Evolutionary conservation across 495 filamentous ascomycete genomes (phyloP).

Genomic region (Penicillium cataractarum): DNA sequence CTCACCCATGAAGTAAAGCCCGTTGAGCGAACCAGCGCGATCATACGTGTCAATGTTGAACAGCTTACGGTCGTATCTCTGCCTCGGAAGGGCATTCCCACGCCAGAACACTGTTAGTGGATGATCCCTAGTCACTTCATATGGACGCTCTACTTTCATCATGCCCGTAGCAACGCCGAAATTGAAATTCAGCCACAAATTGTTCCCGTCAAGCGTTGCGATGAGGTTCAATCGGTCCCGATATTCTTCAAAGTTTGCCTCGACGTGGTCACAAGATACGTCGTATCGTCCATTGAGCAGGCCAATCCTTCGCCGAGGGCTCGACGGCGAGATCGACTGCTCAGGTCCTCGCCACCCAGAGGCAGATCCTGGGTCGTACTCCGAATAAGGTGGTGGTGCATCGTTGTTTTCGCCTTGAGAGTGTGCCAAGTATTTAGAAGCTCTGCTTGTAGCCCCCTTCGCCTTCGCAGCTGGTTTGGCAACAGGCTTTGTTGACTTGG

Average conservation of each 20-base stretch:
- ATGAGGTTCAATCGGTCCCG: neutral
- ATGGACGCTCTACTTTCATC: conserved; percentile 2
- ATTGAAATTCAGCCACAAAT: neutral
- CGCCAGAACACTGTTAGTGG: neutral
- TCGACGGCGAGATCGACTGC: neutral
- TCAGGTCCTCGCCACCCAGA: neutral
- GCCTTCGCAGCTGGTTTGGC: neutral
- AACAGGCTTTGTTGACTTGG: neutral
- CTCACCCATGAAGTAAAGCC: neutral
- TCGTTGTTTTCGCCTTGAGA: neutral
- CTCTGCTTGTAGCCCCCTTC: neutral
- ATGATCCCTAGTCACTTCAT: neutral
- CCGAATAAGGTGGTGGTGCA: conserved; percentile 1
- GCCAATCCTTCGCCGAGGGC: neutral
- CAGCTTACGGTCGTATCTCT: neutral
- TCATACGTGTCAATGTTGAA: neutral
- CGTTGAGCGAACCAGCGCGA: neutral
- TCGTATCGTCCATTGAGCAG: conserved; percentile 2
- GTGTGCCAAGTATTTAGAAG: neutral
- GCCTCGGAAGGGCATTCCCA: neutral
- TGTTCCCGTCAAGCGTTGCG: conserved; percentile 1
- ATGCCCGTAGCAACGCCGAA: neutral
- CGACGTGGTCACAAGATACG: neutral
- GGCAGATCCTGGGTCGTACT: neutral
- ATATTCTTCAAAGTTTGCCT: neutral